phyloP scores from a whole-genome alignment of 768 basidiomycete species.

The Kwoniella newhampshirensis region DNA sequence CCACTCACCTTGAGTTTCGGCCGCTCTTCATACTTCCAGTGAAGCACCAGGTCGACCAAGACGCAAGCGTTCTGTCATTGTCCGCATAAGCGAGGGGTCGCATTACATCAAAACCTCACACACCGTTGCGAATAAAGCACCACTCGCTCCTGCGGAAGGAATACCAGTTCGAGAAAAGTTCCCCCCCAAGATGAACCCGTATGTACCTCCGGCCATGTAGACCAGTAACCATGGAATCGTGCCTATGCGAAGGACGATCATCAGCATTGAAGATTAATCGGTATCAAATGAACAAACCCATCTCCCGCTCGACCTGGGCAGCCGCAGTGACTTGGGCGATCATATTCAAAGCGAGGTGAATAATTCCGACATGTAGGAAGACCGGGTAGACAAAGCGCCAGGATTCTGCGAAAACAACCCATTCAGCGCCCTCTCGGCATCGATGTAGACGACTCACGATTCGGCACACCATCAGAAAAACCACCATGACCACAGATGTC shows the following conservation, averaged over 20 bases:
- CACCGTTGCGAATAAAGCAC: constrained; percentile 85
- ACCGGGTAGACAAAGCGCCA: constrained; percentile 79
- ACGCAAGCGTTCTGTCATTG: constrained; percentile 43
- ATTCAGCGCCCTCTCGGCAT: not conserved
- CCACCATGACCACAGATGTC: constrained; percentile 89
- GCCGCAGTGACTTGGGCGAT: constrained; percentile 74
- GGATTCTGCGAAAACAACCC: constrained; percentile 16
- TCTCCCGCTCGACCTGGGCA: constrained; percentile 78
- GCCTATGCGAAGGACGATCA: constrained; percentile 44
- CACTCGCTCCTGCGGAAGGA: constrained; percentile 87
- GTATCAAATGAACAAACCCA: constrained; percentile 57
- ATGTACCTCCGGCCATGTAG: constrained; percentile 88
- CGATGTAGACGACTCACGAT: constrained; percentile 43
- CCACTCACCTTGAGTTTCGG: constrained; percentile 72
- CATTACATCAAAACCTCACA: constrained; percentile 9
- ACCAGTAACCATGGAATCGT: constrained; percentile 74
- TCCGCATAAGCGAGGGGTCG: too few species aligned
- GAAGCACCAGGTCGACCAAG: constrained; percentile 82
- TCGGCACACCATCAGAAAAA: constrained; percentile 56
- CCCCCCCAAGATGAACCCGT: constrained; percentile 81
- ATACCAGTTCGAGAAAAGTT: constrained; percentile 87
- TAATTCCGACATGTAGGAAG: constrained; percentile 90
- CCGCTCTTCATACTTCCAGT: constrained; percentile 84
- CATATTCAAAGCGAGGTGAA: constrained; percentile 91
- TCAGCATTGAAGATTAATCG: not conserved